Conservation (phyloP, 495 filamentous ascomycete genomes). For the Ascobolus immersus region DNA sequence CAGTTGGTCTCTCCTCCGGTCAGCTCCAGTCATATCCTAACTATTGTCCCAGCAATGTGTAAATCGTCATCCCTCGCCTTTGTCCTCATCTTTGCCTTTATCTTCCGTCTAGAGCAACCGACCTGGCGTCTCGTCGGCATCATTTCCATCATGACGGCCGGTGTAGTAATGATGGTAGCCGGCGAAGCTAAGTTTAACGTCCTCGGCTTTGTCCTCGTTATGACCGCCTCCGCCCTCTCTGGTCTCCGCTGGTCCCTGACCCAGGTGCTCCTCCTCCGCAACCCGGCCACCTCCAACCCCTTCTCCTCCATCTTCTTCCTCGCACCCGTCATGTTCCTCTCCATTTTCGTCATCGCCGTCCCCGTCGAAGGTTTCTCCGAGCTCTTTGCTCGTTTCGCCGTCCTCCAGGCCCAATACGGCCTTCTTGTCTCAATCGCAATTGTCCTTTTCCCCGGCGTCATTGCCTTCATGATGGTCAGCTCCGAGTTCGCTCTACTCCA, state of each 20-base stretch:
- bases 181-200: slow-evolving; percentile 71
- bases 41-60: slow-evolving; percentile 53
- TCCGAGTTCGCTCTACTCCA: slow-evolving; percentile 88
- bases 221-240: slow-evolving; percentile 76
- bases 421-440: slow-evolving; percentile 28
- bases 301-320: slow-evolving; percentile 95
- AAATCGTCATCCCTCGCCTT: slow-evolving; percentile 93
- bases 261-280: slow-evolving; percentile 79
- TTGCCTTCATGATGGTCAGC: slow-evolving; percentile 91
- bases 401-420: slow-evolving; percentile 43
- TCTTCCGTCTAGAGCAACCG: slow-evolving; percentile 73
- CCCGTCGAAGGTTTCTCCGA: slow-evolving; percentile 56
- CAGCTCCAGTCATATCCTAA: not conserved
- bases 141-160: slow-evolving; percentile 76
- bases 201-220: slow-evolving; percentile 74
- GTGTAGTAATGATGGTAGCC: slow-evolving; percentile 97
- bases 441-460: slow-evolving; percentile 64
- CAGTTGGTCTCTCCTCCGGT: slow-evolving; percentile 28
- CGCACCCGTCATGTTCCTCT: slow-evolving; percentile 83
- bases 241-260: slow-evolving; percentile 95
- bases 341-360: slow-evolving; percentile 52
- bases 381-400: slow-evolving; percentile 34
- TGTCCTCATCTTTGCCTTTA: slow-evolving; percentile 82
- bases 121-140: slow-evolving; percentile 66
- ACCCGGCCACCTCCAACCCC: slow-evolving; percentile 87